Conservation (phyloP, 2,329 filamentous ascomycete genomes). For the Pseudogymnoascus sp. region DNA sequence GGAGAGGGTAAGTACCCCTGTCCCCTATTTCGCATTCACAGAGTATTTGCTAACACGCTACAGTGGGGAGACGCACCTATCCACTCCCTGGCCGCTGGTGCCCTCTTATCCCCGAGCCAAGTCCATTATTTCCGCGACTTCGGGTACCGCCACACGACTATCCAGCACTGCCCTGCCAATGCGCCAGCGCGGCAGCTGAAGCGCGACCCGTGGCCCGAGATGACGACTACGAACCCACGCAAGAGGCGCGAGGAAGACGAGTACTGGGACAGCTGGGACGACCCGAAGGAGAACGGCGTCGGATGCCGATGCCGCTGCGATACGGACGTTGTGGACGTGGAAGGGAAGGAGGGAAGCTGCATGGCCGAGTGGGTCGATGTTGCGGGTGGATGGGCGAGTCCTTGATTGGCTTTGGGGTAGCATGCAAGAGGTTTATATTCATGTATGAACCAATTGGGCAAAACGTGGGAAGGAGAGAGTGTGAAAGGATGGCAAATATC, state of each 20-base stretch:
- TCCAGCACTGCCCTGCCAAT: constrained; percentile 96
- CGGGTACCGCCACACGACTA: constrained; percentile 96
- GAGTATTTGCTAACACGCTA: constrained; percentile 18
- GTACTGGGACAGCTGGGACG: constrained; percentile 87
- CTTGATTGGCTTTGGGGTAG: constrained; percentile 19
- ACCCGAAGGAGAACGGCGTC: constrained; percentile 88
- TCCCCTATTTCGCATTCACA: constrained; percentile 4
- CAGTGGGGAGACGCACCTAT: constrained; percentile 99
- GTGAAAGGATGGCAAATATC: neutral
- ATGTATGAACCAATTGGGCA: neutral
- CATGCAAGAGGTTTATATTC: neutral
- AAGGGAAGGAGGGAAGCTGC: constrained; percentile 95
- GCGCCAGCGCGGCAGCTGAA: constrained; percentile 81
- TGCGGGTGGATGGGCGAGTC: constrained; percentile 76
- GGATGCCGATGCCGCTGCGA: constrained; percentile 95
- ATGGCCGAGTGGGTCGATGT: constrained; percentile 95
- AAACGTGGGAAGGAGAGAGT: neutral
- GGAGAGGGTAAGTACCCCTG: constrained; percentile 65
- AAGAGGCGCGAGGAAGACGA: constrained; percentile 85
- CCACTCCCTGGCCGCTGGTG: constrained; percentile 90
- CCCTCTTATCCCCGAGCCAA: constrained; percentile 70
- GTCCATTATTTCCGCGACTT: constrained; percentile 99
- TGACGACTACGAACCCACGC: constrained; percentile 72
- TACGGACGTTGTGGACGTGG: constrained; percentile 93
- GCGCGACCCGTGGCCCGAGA: constrained; percentile 72